Conservation (phyloP, 768 basidiomycete species). For the Xerocomellus chrysenteron region DNA sequence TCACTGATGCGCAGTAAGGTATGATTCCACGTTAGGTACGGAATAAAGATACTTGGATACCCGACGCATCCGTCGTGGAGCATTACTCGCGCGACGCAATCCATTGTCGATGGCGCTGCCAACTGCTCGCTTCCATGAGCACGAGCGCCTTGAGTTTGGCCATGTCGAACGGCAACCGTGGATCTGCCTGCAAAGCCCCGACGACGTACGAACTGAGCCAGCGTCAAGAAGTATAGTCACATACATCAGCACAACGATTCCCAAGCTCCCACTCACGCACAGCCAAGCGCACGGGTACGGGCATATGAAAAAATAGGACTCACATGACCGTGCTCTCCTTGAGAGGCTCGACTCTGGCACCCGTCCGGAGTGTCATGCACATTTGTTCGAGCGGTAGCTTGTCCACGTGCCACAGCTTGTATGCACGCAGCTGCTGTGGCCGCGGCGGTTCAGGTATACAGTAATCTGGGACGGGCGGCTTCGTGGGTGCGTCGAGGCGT, state of each 20-base stretch:
- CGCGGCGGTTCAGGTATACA: conserved; percentile 30
- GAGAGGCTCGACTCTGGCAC: conserved; percentile 37
- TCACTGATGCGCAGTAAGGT: not conserved
- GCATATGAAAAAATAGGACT: conserved; percentile 8
- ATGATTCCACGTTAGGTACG: not conserved
- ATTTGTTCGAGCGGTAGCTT: conserved; percentile 38
- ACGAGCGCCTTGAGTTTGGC: conserved; percentile 36
- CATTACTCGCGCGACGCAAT: conserved; percentile 29
- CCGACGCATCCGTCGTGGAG: not conserved
- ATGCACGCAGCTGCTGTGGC: conserved; percentile 43
- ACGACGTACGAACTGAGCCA: conserved; percentile 42
- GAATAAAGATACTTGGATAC: not conserved
- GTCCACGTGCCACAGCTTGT: conserved; percentile 43
- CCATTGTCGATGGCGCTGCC: conserved; percentile 42
- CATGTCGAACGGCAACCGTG: conserved; percentile 37
- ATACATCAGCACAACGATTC: not conserved
- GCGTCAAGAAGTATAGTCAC: not conserved
- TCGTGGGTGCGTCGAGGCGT: not conserved
- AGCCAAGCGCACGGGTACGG: not conserved
- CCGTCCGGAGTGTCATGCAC: conserved; percentile 37
- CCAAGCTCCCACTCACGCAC: not conserved
- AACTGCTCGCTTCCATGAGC: conserved; percentile 40
- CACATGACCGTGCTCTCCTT: conserved; percentile 49
- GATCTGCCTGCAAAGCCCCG: conserved; percentile 40
- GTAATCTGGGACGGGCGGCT: conserved; percentile 18